phyloP scores from a whole-genome alignment of 371 early-diverging fungal species.

The Apophysomyces sp. region DNA sequence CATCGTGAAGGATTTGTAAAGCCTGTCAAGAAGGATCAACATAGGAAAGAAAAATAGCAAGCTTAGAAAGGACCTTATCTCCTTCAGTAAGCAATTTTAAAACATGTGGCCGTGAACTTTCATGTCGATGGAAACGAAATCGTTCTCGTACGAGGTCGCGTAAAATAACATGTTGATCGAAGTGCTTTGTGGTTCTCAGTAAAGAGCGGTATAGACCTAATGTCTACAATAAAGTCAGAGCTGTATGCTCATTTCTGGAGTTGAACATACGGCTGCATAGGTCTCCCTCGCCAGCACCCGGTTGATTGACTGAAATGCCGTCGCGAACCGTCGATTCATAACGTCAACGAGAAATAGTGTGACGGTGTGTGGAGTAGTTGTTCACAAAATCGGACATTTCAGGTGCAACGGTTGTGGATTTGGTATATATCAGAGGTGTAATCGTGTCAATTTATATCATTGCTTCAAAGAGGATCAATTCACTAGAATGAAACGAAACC shows the following conservation, averaged over 20 bases:
- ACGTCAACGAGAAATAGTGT: neutral
- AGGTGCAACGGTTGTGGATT: no score
- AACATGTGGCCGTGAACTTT: conserved; percentile 17
- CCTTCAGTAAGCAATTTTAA: conserved; percentile 16
- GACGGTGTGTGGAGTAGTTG: neutral
- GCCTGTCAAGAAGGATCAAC: conserved; percentile 5
- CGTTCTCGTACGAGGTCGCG: conserved; percentile 16
- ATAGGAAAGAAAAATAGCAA: neutral
- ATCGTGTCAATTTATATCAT: no score
- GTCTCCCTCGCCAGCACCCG: neutral
- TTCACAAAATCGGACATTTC: neutral
- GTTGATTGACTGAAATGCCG: neutral
- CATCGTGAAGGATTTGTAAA: conserved; percentile 9
- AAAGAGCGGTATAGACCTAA: neutral
- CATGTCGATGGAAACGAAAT: conserved; percentile 24
- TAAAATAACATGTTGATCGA: conserved; percentile 7
- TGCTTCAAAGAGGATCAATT: no score
- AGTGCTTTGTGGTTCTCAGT: neutral
- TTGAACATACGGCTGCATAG: neutral
- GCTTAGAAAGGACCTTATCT: conserved; percentile 3
- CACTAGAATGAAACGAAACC: no score
- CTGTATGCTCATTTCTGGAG: neutral
- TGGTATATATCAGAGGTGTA: no score
- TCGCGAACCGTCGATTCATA: neutral
- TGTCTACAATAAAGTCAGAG: neutral